These are phyloP conservation scores for Geranomyces michiganensis DNA, from an alignment of 192 early-diverging fungal genomes.

Conservation along the genomic window DNA sequence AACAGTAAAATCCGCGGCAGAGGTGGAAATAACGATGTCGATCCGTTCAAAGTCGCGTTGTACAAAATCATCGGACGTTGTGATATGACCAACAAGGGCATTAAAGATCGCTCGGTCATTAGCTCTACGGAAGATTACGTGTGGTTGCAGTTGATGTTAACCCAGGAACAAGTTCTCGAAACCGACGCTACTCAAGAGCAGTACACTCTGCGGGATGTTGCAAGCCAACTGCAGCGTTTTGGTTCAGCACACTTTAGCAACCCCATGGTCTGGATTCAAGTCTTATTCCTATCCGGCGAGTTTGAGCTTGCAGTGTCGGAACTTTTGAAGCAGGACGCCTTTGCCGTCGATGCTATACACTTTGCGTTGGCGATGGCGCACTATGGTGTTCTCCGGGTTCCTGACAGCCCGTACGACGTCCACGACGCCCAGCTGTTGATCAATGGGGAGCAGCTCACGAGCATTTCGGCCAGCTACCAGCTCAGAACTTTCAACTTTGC, in stretches of 20 bases:
- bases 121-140: conserved; percentile 89
- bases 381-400: conserved; percentile 76
- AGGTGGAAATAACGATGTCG: conserved; percentile 46
- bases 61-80: conserved; percentile 91
- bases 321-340: conserved; percentile 63
- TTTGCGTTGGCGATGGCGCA: conserved; percentile 82
- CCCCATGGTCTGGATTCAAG: conserved; percentile 74
- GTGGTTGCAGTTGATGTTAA: conserved; percentile 83
- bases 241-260: conserved; percentile 76
- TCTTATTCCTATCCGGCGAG: conserved; percentile 84
- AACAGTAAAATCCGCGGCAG: conserved; percentile 50
- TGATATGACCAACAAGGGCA: conserved; percentile 67
- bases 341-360: conserved; percentile 84
- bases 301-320: conserved; percentile 87
- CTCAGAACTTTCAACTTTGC: conserved; percentile 54
- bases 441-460: conserved; percentile 1
- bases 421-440: conserved; percentile 29
- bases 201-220: conserved; percentile 71
- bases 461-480: conserved; percentile 29
- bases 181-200: conserved; percentile 52
- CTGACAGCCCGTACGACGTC: conserved; percentile 53
- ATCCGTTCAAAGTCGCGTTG: conserved; percentile 91
- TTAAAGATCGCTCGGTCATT: conserved; percentile 65
- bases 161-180: conserved; percentile 57
- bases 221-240: conserved; percentile 63